Evolutionary conservation across 257 asterid genomes (phyloP).

Genomic region (Solanum peruvianum): DNA sequence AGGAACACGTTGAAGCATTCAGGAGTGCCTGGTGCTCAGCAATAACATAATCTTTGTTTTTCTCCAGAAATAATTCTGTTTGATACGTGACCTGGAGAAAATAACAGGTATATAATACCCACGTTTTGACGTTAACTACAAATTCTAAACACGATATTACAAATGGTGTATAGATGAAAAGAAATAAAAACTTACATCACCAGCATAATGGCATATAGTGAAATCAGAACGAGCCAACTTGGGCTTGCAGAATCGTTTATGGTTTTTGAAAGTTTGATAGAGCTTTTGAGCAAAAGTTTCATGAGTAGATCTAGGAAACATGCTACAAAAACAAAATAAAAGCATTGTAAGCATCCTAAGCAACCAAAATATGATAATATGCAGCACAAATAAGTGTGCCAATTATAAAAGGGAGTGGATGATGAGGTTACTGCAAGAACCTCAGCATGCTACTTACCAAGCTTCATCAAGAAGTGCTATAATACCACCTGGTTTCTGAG

Average conservation of each 20-base stretch:
- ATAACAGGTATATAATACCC: neutral
- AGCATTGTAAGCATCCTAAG: slow-evolving; percentile 1
- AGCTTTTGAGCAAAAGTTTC: slow-evolving; percentile 95
- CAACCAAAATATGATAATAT: slow-evolving; percentile 2
- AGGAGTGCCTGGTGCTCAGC: slow-evolving; percentile 96
- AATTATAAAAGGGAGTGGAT: neutral
- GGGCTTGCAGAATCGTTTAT: slow-evolving; percentile 94
- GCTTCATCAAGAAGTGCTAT: slow-evolving; percentile 99
- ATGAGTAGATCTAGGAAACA: slow-evolving; percentile 96
- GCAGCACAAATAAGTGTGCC: neutral
- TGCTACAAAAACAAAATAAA: slow-evolving; percentile 35
- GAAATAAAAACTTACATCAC: slow-evolving; percentile 63
- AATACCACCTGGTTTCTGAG: slow-evolving; percentile 97
- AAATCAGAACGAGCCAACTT: slow-evolving; percentile 92
- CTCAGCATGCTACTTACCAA: slow-evolving; percentile 40
- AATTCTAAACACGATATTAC: neutral
- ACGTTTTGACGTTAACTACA: neutral
- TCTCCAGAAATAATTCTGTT: slow-evolving; percentile 88
- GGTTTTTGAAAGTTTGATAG: slow-evolving; percentile 76
- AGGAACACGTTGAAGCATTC: slow-evolving; percentile 73
- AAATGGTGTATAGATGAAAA: neutral
- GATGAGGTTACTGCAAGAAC: neutral
- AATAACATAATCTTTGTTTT: slow-evolving; percentile 94
- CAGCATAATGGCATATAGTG: slow-evolving; percentile 92
- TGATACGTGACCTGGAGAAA: slow-evolving; percentile 89